Percentiles rank a stretch among this genome's conserved stretches.
These are phyloP conservation scores for Paxillus involutus DNA, from an alignment of 768 basidiomycete species.

Conservation along the genomic window DNA sequence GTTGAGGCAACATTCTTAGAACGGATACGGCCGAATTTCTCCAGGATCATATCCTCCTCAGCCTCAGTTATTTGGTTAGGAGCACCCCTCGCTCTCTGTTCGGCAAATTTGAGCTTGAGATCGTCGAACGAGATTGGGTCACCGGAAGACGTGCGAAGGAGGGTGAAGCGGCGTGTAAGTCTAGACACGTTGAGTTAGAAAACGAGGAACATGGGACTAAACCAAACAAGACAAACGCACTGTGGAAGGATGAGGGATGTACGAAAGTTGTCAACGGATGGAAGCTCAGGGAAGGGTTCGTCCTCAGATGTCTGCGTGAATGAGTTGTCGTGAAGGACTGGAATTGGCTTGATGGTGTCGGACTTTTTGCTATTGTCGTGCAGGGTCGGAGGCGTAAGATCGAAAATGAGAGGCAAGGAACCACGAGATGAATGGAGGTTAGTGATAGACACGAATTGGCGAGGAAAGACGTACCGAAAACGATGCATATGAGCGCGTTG, in stretches of 20 bases:
- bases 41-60: conserved; percentile 83
- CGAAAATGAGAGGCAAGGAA: conserved; percentile 11
- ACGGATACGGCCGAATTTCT: conserved; percentile 61
- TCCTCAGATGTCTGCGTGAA: conserved; percentile 34
- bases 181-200: conserved; percentile 39
- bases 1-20: conserved; percentile 30
- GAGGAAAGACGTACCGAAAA: conserved; percentile 65
- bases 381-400: conserved; percentile 24
- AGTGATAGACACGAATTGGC: conserved; percentile 27
- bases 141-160: conserved; percentile 68
- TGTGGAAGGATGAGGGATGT: conserved; percentile 84
- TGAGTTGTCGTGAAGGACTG: conserved; percentile 34
- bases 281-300: conserved; percentile 54
- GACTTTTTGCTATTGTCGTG: conserved; percentile 68
- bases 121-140: conserved; percentile 65
- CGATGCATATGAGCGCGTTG: conserved; percentile 59
- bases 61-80: conserved; percentile 73
- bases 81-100: conserved; percentile 71
- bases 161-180: conserved; percentile 78
- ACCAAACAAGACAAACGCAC: conserved; percentile 46
- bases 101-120: conserved; percentile 65
- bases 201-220: conserved; percentile 4
- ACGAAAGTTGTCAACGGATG: conserved; percentile 75
- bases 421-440: conserved; percentile 22
- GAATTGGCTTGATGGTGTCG: conserved; percentile 54